Percentiles rank a stretch among this genome's conserved stretches.
Evolutionary conservation across 371 early-diverging fungal genomes (phyloP).

Genomic region (Sporodiniella umbellata): DNA sequence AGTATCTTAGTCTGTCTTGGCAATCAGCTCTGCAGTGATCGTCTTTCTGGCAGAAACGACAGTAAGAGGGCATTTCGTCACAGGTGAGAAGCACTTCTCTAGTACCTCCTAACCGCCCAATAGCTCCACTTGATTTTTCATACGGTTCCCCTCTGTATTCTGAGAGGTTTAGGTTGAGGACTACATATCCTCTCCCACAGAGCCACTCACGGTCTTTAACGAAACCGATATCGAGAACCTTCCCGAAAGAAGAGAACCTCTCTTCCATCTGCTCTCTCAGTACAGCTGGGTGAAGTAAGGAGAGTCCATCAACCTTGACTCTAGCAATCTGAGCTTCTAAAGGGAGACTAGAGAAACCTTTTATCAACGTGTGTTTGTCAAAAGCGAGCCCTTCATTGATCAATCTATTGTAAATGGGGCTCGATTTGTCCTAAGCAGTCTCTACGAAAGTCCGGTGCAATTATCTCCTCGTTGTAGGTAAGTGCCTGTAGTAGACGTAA

Average conservation of each 20-base stretch:
- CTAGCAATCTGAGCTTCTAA: neutral
- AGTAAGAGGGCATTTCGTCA: slow-evolving; percentile 1
- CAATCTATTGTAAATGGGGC: no score
- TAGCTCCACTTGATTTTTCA: neutral
- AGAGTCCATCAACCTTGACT: neutral
- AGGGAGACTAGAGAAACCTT: neutral
- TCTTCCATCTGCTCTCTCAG: neutral
- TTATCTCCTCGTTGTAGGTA: no score
- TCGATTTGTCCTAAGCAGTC: no score
- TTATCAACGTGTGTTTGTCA: neutral
- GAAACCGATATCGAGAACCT: neutral
- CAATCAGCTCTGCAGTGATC: slow-evolving; percentile 6
- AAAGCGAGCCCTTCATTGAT: neutral
- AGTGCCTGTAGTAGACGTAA: no score
- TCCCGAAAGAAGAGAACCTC: neutral
- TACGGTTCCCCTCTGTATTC: no score
- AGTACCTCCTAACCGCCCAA: neutral
- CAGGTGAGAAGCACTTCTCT: neutral
- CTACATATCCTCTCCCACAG: neutral
- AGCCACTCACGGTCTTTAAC: neutral
- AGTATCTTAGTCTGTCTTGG: neutral
- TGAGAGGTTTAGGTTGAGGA: neutral
- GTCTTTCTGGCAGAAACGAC: neutral
- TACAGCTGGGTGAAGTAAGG: neutral
- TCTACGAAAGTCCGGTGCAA: no score